Conservation (phyloP, 1,139 yeast genomes). For the Candida mesenterica region DNA sequence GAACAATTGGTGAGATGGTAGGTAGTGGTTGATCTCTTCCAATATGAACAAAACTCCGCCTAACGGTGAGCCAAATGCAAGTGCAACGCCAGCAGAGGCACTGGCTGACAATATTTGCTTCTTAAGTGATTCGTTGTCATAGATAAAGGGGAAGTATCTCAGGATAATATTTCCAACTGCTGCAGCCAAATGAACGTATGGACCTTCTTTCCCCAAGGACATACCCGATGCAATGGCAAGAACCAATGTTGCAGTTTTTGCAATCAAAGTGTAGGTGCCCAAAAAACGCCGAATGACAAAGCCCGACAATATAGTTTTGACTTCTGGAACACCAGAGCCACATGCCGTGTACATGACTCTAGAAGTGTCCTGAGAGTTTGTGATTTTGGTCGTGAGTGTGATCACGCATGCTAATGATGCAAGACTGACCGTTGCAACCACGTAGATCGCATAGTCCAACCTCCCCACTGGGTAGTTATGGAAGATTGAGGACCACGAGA, state of each 20-base stretch:
- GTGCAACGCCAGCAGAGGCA: constrained; percentile 67
- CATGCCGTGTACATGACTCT: constrained; percentile 52
- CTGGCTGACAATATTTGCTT: constrained; percentile 63
- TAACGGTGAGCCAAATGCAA: constrained; percentile 68
- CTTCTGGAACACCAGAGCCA: constrained; percentile 70
- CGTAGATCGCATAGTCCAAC: constrained; percentile 38
- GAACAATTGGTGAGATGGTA: constrained; percentile 58
- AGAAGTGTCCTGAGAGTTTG: constrained; percentile 12
- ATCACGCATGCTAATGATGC: constrained; percentile 49
- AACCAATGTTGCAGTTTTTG: constrained; percentile 51
- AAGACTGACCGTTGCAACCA: constrained; percentile 37
- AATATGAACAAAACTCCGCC: constrained; percentile 67
- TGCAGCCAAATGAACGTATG: constrained; percentile 69
- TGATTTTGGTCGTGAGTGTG: constrained; percentile 50
- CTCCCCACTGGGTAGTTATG: constrained; percentile 18
- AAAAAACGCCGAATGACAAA: constrained; percentile 54
- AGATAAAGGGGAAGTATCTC: constrained; percentile 49
- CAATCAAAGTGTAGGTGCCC: constrained; percentile 53
- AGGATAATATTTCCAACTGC: constrained; percentile 62
- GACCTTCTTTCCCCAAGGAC: constrained; percentile 70
- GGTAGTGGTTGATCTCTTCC: constrained; percentile 62
- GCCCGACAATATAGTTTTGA: constrained; percentile 55
- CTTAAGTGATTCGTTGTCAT: constrained; percentile 51
- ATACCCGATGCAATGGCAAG: constrained; percentile 67
- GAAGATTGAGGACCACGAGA: constrained; percentile 44